These are phyloP conservation scores for Diaporthe vaccinii DNA, from an alignment of 2,329 filamentous ascomycete species.

Conservation along the genomic window DNA sequence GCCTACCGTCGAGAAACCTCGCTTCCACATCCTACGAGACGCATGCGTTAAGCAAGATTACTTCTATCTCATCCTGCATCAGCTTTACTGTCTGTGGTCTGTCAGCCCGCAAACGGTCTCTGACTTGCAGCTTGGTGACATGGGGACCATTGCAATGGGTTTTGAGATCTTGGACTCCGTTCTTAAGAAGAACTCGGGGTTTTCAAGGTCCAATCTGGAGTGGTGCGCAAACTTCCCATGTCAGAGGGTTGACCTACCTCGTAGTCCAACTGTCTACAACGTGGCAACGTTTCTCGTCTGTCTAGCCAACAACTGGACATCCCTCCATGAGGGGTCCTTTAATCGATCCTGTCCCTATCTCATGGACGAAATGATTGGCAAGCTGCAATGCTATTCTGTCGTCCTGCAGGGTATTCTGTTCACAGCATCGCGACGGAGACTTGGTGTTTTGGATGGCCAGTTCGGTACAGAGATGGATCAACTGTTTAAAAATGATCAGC, in stretches of 20 bases:
- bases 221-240: slow-evolving; percentile 56
- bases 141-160: slow-evolving; percentile 48
- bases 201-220: slow-evolving; percentile 47
- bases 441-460: slow-evolving; percentile 44
- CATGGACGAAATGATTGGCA: slow-evolving; percentile 51
- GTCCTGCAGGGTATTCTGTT: slow-evolving; percentile 50
- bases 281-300: slow-evolving; percentile 61
- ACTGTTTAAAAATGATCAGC: slow-evolving; percentile 46
- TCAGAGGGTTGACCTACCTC: slow-evolving; percentile 38
- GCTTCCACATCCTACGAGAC: slow-evolving; percentile 67
- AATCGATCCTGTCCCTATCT: slow-evolving; percentile 49
- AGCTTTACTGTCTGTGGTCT: slow-evolving; percentile 73
- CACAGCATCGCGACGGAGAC: slow-evolving; percentile 45
- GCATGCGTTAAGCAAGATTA: slow-evolving; percentile 70
- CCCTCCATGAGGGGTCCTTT: slow-evolving; percentile 45
- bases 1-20: slow-evolving; percentile 56
- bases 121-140: slow-evolving; percentile 1
- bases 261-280: slow-evolving; percentile 44
- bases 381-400: slow-evolving; percentile 48
- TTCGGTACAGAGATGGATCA: slow-evolving; percentile 43
- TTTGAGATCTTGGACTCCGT: slow-evolving; percentile 53
- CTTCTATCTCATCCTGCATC: slow-evolving; percentile 76
- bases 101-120: slow-evolving; percentile 43
- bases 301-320: slow-evolving; percentile 57
- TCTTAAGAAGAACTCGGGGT: slow-evolving; percentile 54